Percentiles rank a stretch among this genome's conserved stretches.
These are phyloP conservation scores for Lactarius hengduanensis DNA, from an alignment of 768 basidiomycete species.

Conservation along the genomic window DNA sequence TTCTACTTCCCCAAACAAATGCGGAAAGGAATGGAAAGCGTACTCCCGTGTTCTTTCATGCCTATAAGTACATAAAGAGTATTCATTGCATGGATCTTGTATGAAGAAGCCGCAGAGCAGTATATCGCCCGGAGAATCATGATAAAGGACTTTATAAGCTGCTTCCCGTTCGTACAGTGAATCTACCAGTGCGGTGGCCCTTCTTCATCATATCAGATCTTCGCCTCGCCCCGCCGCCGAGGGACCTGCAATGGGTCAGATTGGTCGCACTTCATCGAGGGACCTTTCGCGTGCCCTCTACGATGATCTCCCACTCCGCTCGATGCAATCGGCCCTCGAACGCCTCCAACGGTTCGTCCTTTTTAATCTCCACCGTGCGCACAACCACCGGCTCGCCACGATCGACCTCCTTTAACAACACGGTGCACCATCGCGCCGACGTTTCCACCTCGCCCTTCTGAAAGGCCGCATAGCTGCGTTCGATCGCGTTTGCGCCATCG, in stretches of 20 bases:
- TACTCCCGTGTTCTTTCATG: not conserved
- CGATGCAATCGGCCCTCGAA: slow-evolving; percentile 78
- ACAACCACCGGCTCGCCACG: slow-evolving; percentile 86
- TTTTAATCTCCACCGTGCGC: slow-evolving; percentile 66
- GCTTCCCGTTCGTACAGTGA: slow-evolving; percentile 3
- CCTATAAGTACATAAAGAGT: not conserved
- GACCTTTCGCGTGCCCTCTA: slow-evolving; percentile 74
- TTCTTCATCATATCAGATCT: slow-evolving; percentile 11
- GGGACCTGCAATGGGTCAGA: not conserved
- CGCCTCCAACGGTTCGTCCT: slow-evolving; percentile 68
- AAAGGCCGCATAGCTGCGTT: slow-evolving; percentile 87
- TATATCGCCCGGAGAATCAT: slow-evolving; percentile 1
- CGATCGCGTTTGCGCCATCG: slow-evolving; percentile 90
- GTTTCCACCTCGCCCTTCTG: slow-evolving; percentile 73
- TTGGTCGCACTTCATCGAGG: slow-evolving; percentile 49
- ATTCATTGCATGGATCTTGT: not conserved
- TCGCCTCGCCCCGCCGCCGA: slow-evolving; percentile 6
- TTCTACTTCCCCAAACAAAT: slow-evolving; percentile 19
- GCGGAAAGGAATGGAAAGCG: slow-evolving; percentile 14
- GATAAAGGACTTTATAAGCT: not conserved
- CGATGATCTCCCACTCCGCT: slow-evolving; percentile 89
- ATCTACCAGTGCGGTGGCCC: slow-evolving; percentile 15
- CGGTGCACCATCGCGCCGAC: slow-evolving; percentile 93
- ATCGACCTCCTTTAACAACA: slow-evolving; percentile 91
- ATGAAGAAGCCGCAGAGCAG: slow-evolving; percentile 4